Evolutionary conservation across 2,329 filamentous ascomycete genomes (phyloP).

Genomic region (Aspergillus jensenii): DNA sequence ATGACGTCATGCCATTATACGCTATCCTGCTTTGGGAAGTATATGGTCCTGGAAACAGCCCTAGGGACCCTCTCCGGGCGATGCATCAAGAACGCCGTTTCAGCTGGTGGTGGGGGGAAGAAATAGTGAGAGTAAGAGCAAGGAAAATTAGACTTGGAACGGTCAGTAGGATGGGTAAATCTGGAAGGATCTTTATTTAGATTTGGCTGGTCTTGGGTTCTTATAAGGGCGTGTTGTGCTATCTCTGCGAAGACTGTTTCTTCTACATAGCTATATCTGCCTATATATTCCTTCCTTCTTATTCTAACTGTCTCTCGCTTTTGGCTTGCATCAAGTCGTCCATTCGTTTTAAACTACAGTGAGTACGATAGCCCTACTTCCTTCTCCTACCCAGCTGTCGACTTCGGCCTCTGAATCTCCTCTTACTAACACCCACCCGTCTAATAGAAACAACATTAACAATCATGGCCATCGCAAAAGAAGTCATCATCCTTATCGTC

Average conservation of each 20-base stretch:
- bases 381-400: not conserved
- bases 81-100: not conserved
- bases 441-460: not conserved
- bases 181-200: not conserved
- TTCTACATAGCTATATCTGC: not conserved
- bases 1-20: not conserved
- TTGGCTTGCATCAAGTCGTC: not conserved
- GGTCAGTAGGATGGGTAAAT: too few species aligned
- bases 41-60: not conserved
- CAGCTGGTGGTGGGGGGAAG: too few species aligned
- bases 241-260: not conserved
- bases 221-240: not conserved
- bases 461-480: constrained; percentile 9
- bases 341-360: not conserved
- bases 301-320: not conserved
- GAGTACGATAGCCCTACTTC: not conserved
- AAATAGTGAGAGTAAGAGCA: not conserved
- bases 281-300: not conserved
- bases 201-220: not conserved
- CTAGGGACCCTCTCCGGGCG: not conserved
- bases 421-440: not conserved
- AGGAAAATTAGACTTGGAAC: not conserved
- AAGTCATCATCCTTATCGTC: constrained; percentile 19
- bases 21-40: constrained; percentile 5
- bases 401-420: too few species aligned